Evolutionary conservation across 768 basidiomycete genomes (phyloP).

Genomic region (Amanita rubescens): DNA sequence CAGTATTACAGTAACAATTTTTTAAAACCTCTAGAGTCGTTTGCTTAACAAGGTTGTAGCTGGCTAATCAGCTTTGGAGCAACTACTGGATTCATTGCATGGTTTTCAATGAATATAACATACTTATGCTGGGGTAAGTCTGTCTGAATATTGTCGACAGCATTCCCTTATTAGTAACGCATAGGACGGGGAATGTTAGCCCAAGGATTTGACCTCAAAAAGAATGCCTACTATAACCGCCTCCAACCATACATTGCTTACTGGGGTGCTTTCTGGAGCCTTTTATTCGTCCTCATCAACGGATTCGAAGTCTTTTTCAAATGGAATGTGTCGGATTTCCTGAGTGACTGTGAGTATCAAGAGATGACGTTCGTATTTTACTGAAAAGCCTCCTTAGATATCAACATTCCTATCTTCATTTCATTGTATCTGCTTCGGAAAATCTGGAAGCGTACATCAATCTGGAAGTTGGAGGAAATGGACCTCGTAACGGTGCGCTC

Average conservation of each 20-base stretch:
- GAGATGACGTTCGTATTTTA: not conserved
- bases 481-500: constrained; percentile 59
- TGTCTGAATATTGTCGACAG: not conserved
- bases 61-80: constrained; percentile 70
- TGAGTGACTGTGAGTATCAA: constrained; percentile 31
- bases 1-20: constrained; percentile 44
- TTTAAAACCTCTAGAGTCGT: not conserved
- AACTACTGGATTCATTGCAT: constrained; percentile 61
- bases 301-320: constrained; percentile 56
- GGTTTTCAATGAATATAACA: constrained; percentile 63
- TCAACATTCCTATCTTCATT: constrained; percentile 43
- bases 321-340: constrained; percentile 47
- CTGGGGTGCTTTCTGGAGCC: constrained; percentile 64
- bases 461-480: constrained; percentile 58
- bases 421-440: constrained; percentile 40
- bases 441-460: constrained; percentile 28
- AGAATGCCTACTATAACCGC: constrained; percentile 53
- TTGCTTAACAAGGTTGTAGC: constrained; percentile 18
- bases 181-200: constrained; percentile 52
- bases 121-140: constrained; percentile 62
- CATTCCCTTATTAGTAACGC: not conserved
- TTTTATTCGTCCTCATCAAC: constrained; percentile 48
- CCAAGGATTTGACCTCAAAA: constrained; percentile 56
- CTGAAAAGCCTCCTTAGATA: constrained; percentile 19
- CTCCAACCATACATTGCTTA: constrained; percentile 64